Evolutionary conservation across 768 basidiomycete genomes (phyloP), one percentile per base, ranked within the genome.

Genomic region (Kwoniella sp.): DNA sequence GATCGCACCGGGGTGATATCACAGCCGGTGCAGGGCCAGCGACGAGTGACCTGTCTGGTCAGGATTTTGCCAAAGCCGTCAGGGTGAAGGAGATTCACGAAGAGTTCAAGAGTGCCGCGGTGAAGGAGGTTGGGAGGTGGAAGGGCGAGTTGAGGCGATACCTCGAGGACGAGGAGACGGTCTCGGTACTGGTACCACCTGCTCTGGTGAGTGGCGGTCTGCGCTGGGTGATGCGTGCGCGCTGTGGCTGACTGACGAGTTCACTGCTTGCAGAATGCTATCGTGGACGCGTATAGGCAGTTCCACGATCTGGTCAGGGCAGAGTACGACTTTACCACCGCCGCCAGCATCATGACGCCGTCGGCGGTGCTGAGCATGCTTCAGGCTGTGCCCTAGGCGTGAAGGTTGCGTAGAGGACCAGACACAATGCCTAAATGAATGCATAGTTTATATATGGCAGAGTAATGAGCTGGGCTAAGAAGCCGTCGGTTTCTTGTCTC

Each of bases 141-240:
- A 60, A 85, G 15, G 78, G 73, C 6, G 79, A 83, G 48, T 73
- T 95, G 68, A 77, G 80, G 64, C 62, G 88, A 51, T 98, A 92
- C 71, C 79, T 99, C 7, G 84, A 85, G 63, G 87, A 91, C 62
- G 81, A 82, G 50, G 78, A 84, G 52, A 89, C 89, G 4, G 86
- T 86, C 27, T 77, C 77, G 2, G 85, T 96, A 7, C 76, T 98
- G 46, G 73, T 95, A 25, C 80, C 80, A 26, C 89, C 91, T 58
- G 79, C 87, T 22, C 56, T 71, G 53, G 76, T 76, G 31, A 56
- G 75, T 69, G 3, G n/a, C n/a, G n/a, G n/a, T n/a, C n/a, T n/a
- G n/a, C n/a, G n/a, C n/a, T n/a, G n/a, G n/a, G n/a, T n/a, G n/a
- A n/a, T n/a, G n/a, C n/a, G n/a, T n/a, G n/a, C n/a, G n/a, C n/a